Evolutionary conservation across 768 basidiomycete genomes (phyloP), one percentile per base, ranked within the genome.

Genomic region (Mycena kentingensis): DNA sequence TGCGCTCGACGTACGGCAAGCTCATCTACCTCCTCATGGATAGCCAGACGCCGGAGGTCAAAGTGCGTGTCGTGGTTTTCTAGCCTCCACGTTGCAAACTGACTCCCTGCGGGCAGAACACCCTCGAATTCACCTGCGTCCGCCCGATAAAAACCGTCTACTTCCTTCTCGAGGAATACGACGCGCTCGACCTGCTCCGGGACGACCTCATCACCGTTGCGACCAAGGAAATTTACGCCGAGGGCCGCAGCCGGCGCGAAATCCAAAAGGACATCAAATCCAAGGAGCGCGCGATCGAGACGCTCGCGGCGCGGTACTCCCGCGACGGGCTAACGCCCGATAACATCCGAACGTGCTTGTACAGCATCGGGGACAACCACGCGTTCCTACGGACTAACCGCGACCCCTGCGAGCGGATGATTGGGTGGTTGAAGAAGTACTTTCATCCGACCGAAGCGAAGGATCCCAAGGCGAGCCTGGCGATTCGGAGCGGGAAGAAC

Each of bases 361-460:
- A 93, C 66, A 89, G 87, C 61, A 92, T 93, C 45, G 91, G 91
- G 2, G 91, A 93, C 68, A 93, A 93, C 62, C 89, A 93, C 64
- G 88, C 91, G 11, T 93, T 93, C 77, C 70, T 93, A 57, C 82
- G 91, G 25, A 82, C 81, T 49, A 93, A 93, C 59, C 88, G 91
- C 32, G 91, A 93, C 64, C 91, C 91, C 42, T 93, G 91, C 70
- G 90, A 93, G 52, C 77, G 79, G 51, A 88, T 93, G 88, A 93
- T 93, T 46, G 65, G 61, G 3, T 88, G 85, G 62, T 73, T 93
- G 58, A 89, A 88, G 65, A 71, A 84, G 54, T 77, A 87, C 63
- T 93, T 92, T 77, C 81, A 92, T 57, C 80, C 91, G 5, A 84
- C 84, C 2, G 79, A 85, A 45, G 76, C 83, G 4, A 81, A 82